Conservation (phyloP, 345 rosid genomes). For the Linum usitatissimum region DNA sequence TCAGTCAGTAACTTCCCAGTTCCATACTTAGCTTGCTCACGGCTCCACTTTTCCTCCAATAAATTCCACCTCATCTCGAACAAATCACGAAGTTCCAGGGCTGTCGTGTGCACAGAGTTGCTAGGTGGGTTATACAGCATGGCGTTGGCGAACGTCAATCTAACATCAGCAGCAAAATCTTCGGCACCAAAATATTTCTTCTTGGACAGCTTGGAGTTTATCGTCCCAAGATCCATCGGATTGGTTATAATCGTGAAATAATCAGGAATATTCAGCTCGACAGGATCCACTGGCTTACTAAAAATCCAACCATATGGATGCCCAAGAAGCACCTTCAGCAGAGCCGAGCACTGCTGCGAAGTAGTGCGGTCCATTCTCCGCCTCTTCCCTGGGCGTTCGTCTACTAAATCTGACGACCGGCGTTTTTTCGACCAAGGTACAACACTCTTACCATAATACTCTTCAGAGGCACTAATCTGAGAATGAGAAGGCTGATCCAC, state of each 20-base stretch:
- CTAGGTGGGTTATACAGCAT: conserved; percentile 63
- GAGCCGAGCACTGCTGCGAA: conserved; percentile 38
- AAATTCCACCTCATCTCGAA: conserved; percentile 63
- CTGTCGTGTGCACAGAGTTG: conserved; percentile 44
- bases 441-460: conserved; percentile 12
- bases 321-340: conserved; percentile 33
- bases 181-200: conserved; percentile 32
- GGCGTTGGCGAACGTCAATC: conserved; percentile 73
- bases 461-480: conserved; percentile 11
- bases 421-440: conserved; percentile 30
- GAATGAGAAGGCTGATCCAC: conserved; percentile 8
- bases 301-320: conserved; percentile 52
- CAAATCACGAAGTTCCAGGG: conserved; percentile 27
- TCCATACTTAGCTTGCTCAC: conserved; percentile 13
- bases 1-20: conserved; percentile 16
- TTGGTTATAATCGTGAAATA: conserved; percentile 52
- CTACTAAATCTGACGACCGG: conserved; percentile 17
- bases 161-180: conserved; percentile 75
- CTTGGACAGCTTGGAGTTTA: conserved; percentile 43
- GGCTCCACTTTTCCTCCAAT: conserved; percentile 38
- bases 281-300: conserved; percentile 67
- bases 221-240: conserved; percentile 91
- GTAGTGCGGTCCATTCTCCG: conserved; percentile 40
- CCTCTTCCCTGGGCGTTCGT: conserved; percentile 37
- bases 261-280: conserved; percentile 53